Evolutionary conservation across 495 filamentous ascomycete genomes (phyloP), one percentile per base, ranked within the genome.

Genomic region (Gamarada debralockiae): DNA sequence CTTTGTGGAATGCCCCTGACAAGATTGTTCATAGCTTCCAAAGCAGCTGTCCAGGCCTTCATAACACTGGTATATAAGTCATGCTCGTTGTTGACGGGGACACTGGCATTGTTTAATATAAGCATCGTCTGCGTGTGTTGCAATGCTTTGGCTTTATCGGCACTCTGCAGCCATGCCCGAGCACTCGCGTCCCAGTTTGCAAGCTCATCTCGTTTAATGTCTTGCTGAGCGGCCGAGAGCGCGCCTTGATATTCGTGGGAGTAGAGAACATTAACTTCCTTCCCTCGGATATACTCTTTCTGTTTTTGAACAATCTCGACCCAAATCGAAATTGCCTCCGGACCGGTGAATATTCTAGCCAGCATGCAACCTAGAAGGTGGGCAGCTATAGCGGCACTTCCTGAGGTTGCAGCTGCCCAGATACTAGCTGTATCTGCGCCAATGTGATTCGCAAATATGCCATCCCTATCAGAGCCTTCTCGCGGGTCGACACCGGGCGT

Each of bases 401-500:
- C 62, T 1, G 70, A 70, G 13, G 70, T 73, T 1, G 67, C 67
- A 0, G 67, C 60, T 15, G 65, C 67, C 67, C 67, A 68, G 4
- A 70, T 54, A 3, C 47, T 45, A 3, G 64, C 65, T 5, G 44
- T 60, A 41, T 70, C 67, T 5, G 53, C 46, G 3, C 70, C 70
- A 22, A 55, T 40, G 12, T 65, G 41, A 4, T 49, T 39, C 6
- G 50, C 43, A 45, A 73, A 73, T 0, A 59, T 15, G 1, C 61
- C 60, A 33, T 58, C 12, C 27, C 10, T 29, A 4, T n/a, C 41
- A 29, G 24, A n/a, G 3, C 12, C 20, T 3, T 25, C 46, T 31
- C 47, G 29, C n/a, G 62, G 39, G 31, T 65, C 54, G n/a, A 44
- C 34, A 10, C 23, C 33, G 14, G 50, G 39, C 7, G 25, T 29